These are phyloP conservation scores for Linanthus parryae DNA, from an alignment of 148 eudicot species.

Conservation along the genomic window DNA sequence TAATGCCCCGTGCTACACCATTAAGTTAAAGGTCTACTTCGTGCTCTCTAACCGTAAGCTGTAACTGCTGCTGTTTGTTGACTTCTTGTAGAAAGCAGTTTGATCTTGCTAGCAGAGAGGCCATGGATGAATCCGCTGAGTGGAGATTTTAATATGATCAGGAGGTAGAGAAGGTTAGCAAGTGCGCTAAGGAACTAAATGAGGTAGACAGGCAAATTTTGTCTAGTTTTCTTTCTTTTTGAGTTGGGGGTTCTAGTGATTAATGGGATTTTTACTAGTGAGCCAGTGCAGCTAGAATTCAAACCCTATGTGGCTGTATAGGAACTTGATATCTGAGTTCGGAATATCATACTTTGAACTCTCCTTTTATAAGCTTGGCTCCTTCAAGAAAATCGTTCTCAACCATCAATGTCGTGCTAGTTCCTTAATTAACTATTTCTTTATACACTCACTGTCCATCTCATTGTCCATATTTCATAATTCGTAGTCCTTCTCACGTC, in stretches of 20 bases:
- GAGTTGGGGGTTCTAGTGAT: background rate
- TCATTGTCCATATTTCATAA: background rate
- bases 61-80: constrained; percentile 6
- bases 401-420: background rate
- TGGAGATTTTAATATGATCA: constrained; percentile 85
- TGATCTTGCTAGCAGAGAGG: constrained; percentile 86
- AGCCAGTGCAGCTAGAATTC: background rate
- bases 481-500: too few species aligned
- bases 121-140: constrained; percentile 95
- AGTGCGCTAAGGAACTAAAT: constrained; percentile 43
- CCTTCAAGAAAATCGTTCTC: background rate
- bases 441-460: background rate
- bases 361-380: background rate
- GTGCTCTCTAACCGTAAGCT: too few species aligned
- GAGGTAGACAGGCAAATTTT: constrained; percentile 30
- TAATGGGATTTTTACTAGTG: background rate
- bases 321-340: background rate
- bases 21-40: too few species aligned
- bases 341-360: background rate
- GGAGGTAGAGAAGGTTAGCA: constrained; percentile 42
- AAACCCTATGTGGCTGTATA: background rate
- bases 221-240: constrained; percentile 1
- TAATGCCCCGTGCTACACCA: too few species aligned
- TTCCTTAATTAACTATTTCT: background rate
- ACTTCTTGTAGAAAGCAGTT: constrained; percentile 61